Conservation (phyloP, 805 yeast genomes). For the Cyberlindnera amylophila region DNA sequence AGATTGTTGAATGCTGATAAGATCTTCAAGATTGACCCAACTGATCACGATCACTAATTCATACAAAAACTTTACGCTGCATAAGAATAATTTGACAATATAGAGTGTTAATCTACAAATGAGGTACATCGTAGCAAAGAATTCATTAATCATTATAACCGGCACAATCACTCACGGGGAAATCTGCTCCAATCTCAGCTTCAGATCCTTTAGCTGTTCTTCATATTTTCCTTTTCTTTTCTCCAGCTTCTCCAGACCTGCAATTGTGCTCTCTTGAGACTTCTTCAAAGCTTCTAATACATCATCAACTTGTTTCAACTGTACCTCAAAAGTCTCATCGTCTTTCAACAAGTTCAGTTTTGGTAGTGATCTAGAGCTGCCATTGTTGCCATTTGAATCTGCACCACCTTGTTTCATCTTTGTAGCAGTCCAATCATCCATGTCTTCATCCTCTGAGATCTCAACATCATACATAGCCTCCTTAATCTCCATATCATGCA, state of each 20-base stretch:
- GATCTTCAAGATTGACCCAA: constrained; percentile 65
- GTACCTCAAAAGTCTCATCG: constrained; percentile 6
- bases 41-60: constrained; percentile 27
- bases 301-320: constrained; percentile 2
- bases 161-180: neutral
- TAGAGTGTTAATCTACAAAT: no score
- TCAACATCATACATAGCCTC: constrained; percentile 32
- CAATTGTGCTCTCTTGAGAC: neutral
- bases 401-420: constrained; percentile 17
- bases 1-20: constrained; percentile 77
- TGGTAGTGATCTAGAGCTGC: constrained; percentile 2
- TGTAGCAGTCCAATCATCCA: constrained; percentile 19
- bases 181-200: constrained; percentile 1
- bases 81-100: no score
- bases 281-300: neutral
- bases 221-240: constrained; percentile 1
- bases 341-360: constrained; percentile 6
- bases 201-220: constrained; percentile 2
- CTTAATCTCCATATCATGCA: constrained; percentile 31
- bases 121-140: no score
- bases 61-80: neutral
- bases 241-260: constrained; percentile 1
- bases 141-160: no score
- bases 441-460: constrained; percentile 22
- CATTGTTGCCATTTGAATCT: neutral